Evolutionary conservation across 495 filamentous ascomycete genomes (phyloP).

Genomic region (Penicillium paxilli): DNA sequence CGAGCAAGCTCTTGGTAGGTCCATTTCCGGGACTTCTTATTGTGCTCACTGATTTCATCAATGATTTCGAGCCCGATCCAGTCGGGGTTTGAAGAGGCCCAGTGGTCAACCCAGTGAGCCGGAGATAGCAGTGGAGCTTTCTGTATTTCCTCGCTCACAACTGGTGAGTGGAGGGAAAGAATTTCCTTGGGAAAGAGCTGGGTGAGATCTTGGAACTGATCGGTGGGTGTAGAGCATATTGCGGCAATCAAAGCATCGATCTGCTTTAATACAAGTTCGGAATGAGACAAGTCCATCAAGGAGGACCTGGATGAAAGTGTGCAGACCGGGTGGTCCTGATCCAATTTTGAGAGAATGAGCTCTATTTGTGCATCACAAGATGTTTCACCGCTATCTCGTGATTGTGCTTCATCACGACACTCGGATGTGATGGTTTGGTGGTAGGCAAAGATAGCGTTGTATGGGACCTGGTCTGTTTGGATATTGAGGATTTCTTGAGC

Average conservation of each 20-base stretch:
- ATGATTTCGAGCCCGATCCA: constrained; percentile 1
- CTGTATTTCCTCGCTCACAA: neutral
- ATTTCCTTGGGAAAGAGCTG: neutral
- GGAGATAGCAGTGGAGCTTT: constrained; percentile 1
- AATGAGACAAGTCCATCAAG: neutral
- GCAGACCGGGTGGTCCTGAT: neutral
- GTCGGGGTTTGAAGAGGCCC: constrained; percentile 1
- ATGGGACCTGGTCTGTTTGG: neutral
- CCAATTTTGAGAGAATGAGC: neutral
- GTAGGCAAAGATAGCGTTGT: neutral
- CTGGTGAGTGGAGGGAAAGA: neutral
- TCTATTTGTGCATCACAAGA: neutral
- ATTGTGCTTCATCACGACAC: too few relatives aligned
- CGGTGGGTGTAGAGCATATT: neutral
- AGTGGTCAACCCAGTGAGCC: constrained; percentile 8
- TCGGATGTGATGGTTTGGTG: too few relatives aligned
- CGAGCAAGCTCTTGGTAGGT: constrained; percentile 7
- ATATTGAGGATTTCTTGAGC: neutral
- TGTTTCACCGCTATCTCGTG: too few relatives aligned
- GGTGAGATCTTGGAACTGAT: neutral
- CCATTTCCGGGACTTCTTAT: neutral
- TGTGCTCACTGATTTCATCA: neutral
- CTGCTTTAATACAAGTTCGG: neutral
- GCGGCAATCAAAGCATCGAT: neutral
- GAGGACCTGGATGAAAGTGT: neutral